Evolutionary conservation across 352 stramenopile species (phyloP).

Genomic region (Peronosclerospora sorghi): DNA sequence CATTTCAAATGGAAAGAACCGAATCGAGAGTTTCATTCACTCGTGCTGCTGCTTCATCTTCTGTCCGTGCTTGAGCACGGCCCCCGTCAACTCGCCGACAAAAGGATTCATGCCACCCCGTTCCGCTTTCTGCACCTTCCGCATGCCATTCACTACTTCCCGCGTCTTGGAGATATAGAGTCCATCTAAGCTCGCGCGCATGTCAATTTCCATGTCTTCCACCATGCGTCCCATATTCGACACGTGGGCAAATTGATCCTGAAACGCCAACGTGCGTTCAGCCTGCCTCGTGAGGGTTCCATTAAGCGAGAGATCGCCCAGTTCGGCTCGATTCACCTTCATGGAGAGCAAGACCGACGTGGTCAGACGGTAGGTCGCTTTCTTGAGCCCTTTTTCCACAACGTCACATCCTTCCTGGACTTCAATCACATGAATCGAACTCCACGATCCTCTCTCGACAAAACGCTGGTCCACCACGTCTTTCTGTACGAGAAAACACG

Average conservation of each 20-base stretch:
- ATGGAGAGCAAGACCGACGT: conserved; percentile 88
- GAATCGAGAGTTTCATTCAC: too few relatives aligned
- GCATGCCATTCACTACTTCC: conserved; percentile 89
- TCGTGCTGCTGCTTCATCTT: conserved; percentile 18
- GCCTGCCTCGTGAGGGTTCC: conserved; percentile 84
- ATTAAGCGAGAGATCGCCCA: conserved; percentile 81
- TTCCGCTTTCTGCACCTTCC: conserved; percentile 70
- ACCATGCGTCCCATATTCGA: conserved; percentile 93
- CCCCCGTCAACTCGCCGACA: conserved; percentile 59
- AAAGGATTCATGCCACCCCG: conserved; percentile 47
- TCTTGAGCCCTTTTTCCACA: conserved; percentile 25
- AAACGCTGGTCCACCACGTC: conserved; percentile 74
- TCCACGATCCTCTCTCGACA: conserved; percentile 84
- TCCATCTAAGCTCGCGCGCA: conserved; percentile 85
- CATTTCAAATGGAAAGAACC: too few relatives aligned
- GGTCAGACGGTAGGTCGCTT: conserved; percentile 87
- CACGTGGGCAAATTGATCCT: conserved; percentile 79
- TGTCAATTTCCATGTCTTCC: conserved; percentile 93
- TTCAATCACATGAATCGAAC: conserved; percentile 93
- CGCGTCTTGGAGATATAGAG: conserved; percentile 94
- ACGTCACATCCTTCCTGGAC: conserved; percentile 47
- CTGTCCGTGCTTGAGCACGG: conserved; percentile 62
- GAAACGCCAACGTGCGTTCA: conserved; percentile 64
- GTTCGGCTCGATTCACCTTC: conserved; percentile 75
- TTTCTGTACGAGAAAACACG: conserved; percentile 92